Evolutionary conservation across 129 eudicot species (phyloP), one percentile per base, ranked within the genome.

Genomic region (Deinandra increscens): DNA sequence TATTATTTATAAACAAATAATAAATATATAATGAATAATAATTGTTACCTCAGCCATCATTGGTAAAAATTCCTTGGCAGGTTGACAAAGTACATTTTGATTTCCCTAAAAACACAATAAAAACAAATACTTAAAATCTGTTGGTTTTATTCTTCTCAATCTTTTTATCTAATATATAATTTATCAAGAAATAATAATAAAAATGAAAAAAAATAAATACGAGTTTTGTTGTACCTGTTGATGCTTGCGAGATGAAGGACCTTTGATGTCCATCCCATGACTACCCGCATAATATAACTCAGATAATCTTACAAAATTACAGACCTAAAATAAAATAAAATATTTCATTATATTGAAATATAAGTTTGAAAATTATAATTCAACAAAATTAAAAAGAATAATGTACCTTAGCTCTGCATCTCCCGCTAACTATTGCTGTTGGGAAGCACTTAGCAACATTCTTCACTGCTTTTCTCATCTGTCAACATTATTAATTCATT

Each of bases 281-380:
- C 99, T 93, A n/a, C 99, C 99, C 1, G 99, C 99, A 58, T 93
- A 93, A 33, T 89, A 93, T 34, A 93, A 82, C 75, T 93, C 95
- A 1, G 90, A 70, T 67, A 93, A 54, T 69, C 79, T 79, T 17
- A 93, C 97, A 65, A 89, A 93, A 60, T 58, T 86, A 60, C 81
- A 79, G 2, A 93, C 98, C 97, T 91, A 59, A 66, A 67, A 48
- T 62, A 55, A 56, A 39, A 50, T 1, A 56, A 23, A 26, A 29
- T 12, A 56, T 56, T 23, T 23, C 3, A 54, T 22, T 26, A 4
- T 7, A 23, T 23, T 6, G 1, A 56, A 56, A 31, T 23, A 4
- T 29, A 26, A 56, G 3, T 29, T 23, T 36, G 42, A 58, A 6
- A 3, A 42, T 7, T 19, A 36, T 9, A 75, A 67, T 64, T 49